Evolutionary conservation across 805 yeast genomes (phyloP), one percentile per base, ranked within the genome.

Genomic region (Millerago galiae): DNA sequence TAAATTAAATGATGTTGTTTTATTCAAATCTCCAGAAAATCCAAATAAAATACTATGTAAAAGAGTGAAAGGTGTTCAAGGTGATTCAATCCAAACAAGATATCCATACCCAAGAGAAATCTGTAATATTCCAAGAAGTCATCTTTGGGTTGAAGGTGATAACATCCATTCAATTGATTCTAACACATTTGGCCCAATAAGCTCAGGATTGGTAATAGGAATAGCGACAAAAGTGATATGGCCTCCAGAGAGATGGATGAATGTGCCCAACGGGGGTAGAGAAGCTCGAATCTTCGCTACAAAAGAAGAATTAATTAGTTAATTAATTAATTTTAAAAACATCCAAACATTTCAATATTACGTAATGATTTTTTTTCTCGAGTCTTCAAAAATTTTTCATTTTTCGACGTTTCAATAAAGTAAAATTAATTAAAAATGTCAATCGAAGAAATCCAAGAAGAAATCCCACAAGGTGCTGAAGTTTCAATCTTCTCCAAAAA

Each of bases 101-200:
- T 65, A 71, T 33, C 82, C 81, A 17, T 87, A 86, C 55, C 88
- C 95, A 6, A 72, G 79, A 55, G 66, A 70, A 2, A 63, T 67
- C 35, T 80, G 82, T 5, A 61, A 65, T 28, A 66, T 91, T 2
- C 96, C 96, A 2, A 63, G 83, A 42, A 82, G 79, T 54, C 97
- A 91, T 58, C 52, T 87, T 7, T 91, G 97, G 97, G 89, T 89
- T 0, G 97, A 91, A 60, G 98, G 98, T 7, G 98, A 91, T 60
- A 89, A 87, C 58, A 70, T 70, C 36, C 91, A 83, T 54, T 82
- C 95, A 1, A 67, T 89, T 2, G 98, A 91, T 63, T 81, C 91
- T 40, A 90, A 89, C 60, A 75, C 72, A 8, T 91, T 85, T 65
- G 98, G 98, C 0, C 95, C 97, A 0, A 74, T 91, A 1, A 81